Conservation (phyloP, 345 rosid genomes). For the Gossypium sturtianum region DNA sequence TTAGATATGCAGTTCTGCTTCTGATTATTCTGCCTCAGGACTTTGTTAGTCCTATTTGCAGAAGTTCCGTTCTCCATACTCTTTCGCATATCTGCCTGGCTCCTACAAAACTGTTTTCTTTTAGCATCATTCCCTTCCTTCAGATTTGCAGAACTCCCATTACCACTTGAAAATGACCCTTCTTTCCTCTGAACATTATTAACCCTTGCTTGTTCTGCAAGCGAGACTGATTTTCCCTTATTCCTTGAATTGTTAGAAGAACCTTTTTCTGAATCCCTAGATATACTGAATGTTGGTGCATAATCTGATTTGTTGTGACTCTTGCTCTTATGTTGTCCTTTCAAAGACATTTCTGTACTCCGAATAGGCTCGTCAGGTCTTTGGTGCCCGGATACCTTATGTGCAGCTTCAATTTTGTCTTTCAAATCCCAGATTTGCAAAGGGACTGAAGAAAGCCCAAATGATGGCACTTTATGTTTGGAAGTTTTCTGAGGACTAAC, state of each 20-base stretch:
- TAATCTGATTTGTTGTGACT: slow-evolving; percentile 23
- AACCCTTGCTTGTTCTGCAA: slow-evolving; percentile 38
- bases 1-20: slow-evolving; percentile 51
- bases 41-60: slow-evolving; percentile 27
- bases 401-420: slow-evolving; percentile 65
- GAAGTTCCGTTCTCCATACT: slow-evolving; percentile 34
- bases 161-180: slow-evolving; percentile 26
- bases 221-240: slow-evolving; percentile 39
- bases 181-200: slow-evolving; percentile 41
- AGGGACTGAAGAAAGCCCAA: slow-evolving; percentile 54
- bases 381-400: slow-evolving; percentile 39
- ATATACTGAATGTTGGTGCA: slow-evolving; percentile 19
- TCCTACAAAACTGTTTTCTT: slow-evolving; percentile 28
- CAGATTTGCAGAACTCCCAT: slow-evolving; percentile 31
- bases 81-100: slow-evolving; percentile 29
- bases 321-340: slow-evolving; percentile 34
- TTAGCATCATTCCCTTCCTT: slow-evolving; percentile 42
- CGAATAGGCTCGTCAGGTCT: slow-evolving; percentile 18
- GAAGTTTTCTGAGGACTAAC: slow-evolving; percentile 47
- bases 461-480: slow-evolving; percentile 33
- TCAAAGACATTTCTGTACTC: slow-evolving; percentile 21
- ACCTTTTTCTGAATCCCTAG: slow-evolving; percentile 22
- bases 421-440: slow-evolving; percentile 67
- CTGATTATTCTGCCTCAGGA: slow-evolving; percentile 58
- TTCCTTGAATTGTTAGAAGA: slow-evolving; percentile 31